These are phyloP conservation scores for Xerocomus potaroensis DNA, from an alignment of 768 basidiomycete genomes.

Conservation along the genomic window DNA sequence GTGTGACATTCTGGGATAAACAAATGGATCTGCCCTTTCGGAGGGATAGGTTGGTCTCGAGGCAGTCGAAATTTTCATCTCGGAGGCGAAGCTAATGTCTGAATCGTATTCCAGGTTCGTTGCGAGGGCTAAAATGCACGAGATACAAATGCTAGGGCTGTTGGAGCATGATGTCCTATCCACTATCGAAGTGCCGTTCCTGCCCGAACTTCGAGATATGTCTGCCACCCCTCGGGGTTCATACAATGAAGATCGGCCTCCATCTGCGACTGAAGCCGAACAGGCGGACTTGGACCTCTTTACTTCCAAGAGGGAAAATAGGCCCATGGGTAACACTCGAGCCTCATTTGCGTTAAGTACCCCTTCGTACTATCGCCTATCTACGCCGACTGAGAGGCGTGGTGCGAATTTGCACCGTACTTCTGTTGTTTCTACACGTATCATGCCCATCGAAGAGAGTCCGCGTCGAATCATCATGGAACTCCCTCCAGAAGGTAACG, in stretches of 20 bases:
- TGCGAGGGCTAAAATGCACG: conserved; percentile 94
- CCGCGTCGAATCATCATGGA: conserved; percentile 48
- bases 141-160: conserved; percentile 91
- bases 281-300: conserved; percentile 74
- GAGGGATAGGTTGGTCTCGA: conserved; percentile 54
- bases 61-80: background rate
- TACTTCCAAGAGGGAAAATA: conserved; percentile 40
- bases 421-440: conserved; percentile 43
- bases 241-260: conserved; percentile 32
- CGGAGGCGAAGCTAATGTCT: background rate
- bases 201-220: conserved; percentile 43
- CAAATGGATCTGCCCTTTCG: conserved; percentile 84
- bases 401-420: conserved; percentile 41
- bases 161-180: conserved; percentile 89
- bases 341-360: conserved; percentile 43
- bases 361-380: conserved; percentile 34
- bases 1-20: conserved; percentile 79
- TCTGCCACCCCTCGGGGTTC: conserved; percentile 31
- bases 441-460: conserved; percentile 70
- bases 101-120: conserved; percentile 65
- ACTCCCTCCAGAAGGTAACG: conserved; percentile 43
- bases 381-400: conserved; percentile 37
- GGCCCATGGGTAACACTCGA: conserved; percentile 28
- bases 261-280: conserved; percentile 57
- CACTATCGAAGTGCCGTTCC: conserved; percentile 81